These are phyloP conservation scores for Rhodotorula mucilaginosa DNA, from an alignment of 1,284 basidiomycete genomes.

Conservation along the genomic window DNA sequence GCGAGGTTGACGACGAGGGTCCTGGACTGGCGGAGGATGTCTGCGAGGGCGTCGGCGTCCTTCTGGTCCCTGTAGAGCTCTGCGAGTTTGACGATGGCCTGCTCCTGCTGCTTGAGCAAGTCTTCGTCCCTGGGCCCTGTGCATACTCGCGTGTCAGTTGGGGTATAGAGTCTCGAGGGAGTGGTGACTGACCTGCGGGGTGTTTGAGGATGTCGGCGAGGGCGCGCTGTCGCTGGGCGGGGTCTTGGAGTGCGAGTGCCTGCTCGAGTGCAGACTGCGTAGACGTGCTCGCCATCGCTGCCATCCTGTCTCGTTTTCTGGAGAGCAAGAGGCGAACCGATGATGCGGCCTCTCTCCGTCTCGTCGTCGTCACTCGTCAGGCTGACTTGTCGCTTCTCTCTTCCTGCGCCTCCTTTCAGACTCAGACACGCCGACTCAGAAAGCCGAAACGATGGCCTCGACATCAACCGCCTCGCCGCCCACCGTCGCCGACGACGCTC, in stretches of 20 bases:
- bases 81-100: constrained; percentile 80
- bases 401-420: neutral
- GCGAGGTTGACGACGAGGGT: constrained; percentile 59
- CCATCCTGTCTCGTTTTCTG: neutral
- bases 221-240: neutral
- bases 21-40: constrained; percentile 80
- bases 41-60: constrained; percentile 78
- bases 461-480: neutral
- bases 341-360: constrained; percentile 2
- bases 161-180: neutral
- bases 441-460: neutral
- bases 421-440: no score
- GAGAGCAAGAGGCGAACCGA: neutral
- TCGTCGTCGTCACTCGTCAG: neutral
- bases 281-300: constrained; percentile 3
- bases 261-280: neutral
- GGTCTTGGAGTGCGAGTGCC: neutral
- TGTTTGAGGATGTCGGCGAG: constrained; percentile 19
- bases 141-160: neutral
- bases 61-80: constrained; percentile 81
- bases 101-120: constrained; percentile 75
- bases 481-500: constrained; percentile 13
- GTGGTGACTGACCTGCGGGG: constrained; percentile 24
- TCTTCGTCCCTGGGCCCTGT: constrained; percentile 55
- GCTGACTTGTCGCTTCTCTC: neutral